These are phyloP conservation scores for Malassezia brasiliensis DNA, from an alignment of 1,284 basidiomycete species.

Conservation along the genomic window DNA sequence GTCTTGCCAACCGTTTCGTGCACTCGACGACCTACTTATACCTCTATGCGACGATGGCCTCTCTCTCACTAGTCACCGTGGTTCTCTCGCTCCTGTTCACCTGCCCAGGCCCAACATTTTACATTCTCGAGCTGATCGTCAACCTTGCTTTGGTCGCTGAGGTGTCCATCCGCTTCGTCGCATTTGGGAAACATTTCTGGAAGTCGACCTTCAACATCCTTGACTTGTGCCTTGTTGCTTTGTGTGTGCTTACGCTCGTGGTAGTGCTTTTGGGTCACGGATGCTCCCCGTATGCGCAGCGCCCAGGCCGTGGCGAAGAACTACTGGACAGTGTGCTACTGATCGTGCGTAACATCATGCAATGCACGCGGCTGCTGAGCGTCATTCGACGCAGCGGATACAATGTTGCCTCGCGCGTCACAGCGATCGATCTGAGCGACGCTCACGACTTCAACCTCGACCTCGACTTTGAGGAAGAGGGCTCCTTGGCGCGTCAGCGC, in stretches of 20 bases:
- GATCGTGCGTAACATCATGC: slow-evolving; percentile 41
- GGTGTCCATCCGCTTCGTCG: slow-evolving; percentile 36
- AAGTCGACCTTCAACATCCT: slow-evolving; percentile 44
- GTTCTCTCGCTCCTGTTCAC: slow-evolving; percentile 33
- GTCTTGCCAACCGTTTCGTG: slow-evolving; percentile 45
- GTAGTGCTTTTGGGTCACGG: slow-evolving; percentile 44
- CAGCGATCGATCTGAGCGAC: slow-evolving; percentile 35
- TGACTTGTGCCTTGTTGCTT: slow-evolving; percentile 36
- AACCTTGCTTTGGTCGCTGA: slow-evolving; percentile 43
- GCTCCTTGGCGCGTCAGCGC: slow-evolving; percentile 36
- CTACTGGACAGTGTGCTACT: slow-evolving; percentile 41
- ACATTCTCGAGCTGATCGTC: slow-evolving; percentile 38
- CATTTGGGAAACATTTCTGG: slow-evolving; percentile 47
- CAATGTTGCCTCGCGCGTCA: slow-evolving; percentile 33
- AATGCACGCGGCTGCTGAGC: slow-evolving; percentile 36
- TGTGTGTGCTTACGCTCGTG: slow-evolving; percentile 40
- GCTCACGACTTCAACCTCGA: slow-evolving; percentile 36
- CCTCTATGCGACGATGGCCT: slow-evolving; percentile 44
- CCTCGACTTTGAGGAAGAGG: slow-evolving; percentile 43
- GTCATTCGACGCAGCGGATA: slow-evolving; percentile 37
- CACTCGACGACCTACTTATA: slow-evolving; percentile 44
- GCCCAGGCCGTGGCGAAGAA: slow-evolving; percentile 39
- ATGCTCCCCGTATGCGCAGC: slow-evolving; percentile 33
- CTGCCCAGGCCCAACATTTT: slow-evolving; percentile 42
- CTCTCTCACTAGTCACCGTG: slow-evolving; percentile 39